Base-by-base conservation (phyloP, 2,329 filamentous ascomycete genomes). In the Lachnellula cervina region DNA sequence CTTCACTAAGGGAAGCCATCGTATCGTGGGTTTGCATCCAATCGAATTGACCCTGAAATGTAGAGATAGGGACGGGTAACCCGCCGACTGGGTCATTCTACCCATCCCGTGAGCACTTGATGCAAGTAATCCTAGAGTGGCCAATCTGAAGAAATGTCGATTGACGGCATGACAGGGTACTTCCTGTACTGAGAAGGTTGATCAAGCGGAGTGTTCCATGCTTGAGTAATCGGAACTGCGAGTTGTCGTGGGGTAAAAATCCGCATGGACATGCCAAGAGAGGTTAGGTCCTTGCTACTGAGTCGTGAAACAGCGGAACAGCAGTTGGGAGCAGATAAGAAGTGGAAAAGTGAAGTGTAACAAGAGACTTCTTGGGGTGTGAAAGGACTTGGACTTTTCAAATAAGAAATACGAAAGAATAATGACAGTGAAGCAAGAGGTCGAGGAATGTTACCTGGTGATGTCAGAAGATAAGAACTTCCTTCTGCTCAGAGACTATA, bases 21-120 rank as follows among this genome's bases (percentile, higher is more conserved):
- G 55, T 59, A 58, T 59, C 49, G 55, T 59, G 49, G 51, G 45
- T 46, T 55, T 50, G 56, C 54, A 56, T 58, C 59, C 58, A 64
- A 62, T 57, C 58, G 50, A 49, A 52, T 56, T 19, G 19, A 55
- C 43, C 50, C 58, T 55, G 56, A 54, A 32, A 19, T 43, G 25
- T 51, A n/a, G 23, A 56, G 23, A 50, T 44, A 55, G 49, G 50
- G 21, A 23, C 50, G 50, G 49, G 17, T 17, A 16, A 17, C n/a
- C 4, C 25, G 42, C 50, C 50, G 51, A 57, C 48, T 57, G 55
- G 55, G 43, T 45, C 17, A 8, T n/a, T 25, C 32, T 35, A 19
- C 19, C 7, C 21, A 35, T 47, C 51, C 51, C 40, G 45, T 38
- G 40, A 43, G 44, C 44, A 37, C 23, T 43, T 13, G 34, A 49